These are phyloP conservation scores for Alectoria sarmentosa DNA, from an alignment of 495 filamentous ascomycete species.

Conservation along the genomic window DNA sequence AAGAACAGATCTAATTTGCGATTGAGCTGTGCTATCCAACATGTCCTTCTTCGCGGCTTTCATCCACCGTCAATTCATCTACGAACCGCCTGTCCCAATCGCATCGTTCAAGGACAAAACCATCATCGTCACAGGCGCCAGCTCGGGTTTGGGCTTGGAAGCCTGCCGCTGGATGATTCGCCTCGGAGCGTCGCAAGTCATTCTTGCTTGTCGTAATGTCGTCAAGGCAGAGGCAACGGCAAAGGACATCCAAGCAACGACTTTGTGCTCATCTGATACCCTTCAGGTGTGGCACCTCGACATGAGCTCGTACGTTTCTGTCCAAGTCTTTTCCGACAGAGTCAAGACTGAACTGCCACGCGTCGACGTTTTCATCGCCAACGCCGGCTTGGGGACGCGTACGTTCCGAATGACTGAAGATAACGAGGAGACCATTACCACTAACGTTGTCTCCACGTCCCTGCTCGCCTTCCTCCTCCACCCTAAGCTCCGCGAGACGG, in stretches of 20 bases:
- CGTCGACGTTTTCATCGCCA: conserved; percentile 40
- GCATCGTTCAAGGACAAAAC: conserved; percentile 36
- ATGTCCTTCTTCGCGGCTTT: conserved; percentile 24
- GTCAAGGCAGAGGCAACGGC: conserved; percentile 40
- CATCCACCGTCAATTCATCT: conserved; percentile 41
- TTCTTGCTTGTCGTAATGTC: conserved; percentile 48
- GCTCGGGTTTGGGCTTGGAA: conserved; percentile 47
- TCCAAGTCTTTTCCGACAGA: conserved; percentile 36
- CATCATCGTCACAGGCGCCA: conserved; percentile 47
- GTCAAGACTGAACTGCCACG: conserved; percentile 30
- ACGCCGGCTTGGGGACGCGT: conserved; percentile 37
- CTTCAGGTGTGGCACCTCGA: conserved; percentile 51
- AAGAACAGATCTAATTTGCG: neutral
- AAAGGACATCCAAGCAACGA: conserved; percentile 29
- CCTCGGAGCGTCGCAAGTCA: conserved; percentile 40
- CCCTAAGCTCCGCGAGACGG: conserved; percentile 33
- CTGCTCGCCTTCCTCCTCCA: conserved; percentile 38
- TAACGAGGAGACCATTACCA: conserved; percentile 36
- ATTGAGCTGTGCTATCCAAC: neutral
- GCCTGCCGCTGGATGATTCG: conserved; percentile 42
- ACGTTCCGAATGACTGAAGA: conserved; percentile 14
- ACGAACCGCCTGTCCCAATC: conserved; percentile 30
- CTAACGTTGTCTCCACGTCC: conserved; percentile 48
- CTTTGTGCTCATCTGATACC: conserved; percentile 33
- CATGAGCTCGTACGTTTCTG: conserved; percentile 35